Conservation (phyloP, 148 eudicot species). For the Rhododendron henanense region DNA sequence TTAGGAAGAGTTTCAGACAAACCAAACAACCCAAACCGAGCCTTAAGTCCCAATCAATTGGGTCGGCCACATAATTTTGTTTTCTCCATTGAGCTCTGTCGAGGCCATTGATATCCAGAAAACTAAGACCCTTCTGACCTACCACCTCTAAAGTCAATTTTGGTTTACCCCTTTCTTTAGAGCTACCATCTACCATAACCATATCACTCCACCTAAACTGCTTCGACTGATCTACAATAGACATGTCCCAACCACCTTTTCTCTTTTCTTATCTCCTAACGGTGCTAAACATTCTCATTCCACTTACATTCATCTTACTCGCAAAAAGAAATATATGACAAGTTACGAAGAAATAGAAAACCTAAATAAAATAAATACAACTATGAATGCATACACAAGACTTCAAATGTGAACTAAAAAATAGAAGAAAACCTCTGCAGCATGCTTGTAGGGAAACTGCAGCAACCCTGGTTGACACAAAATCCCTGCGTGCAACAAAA, state of each 20-base stretch:
- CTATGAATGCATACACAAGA: not conserved
- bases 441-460: conserved; percentile 75
- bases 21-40: not conserved
- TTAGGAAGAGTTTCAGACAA: not conserved
- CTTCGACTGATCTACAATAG: no score
- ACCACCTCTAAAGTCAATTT: not conserved
- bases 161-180: not conserved
- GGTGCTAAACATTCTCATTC: not conserved
- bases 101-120: not conserved
- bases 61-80: not conserved
- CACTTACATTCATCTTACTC: not conserved
- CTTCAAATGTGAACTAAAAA: not conserved
- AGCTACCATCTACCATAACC: not conserved
- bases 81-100: not conserved
- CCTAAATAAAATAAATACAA: not conserved
- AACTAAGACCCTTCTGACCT: not conserved
- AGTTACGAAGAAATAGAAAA: not conserved
- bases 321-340: not conserved
- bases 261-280: not conserved
- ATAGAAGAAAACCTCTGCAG: conserved; percentile 62
- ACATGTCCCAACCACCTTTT: not conserved
- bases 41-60: not conserved
- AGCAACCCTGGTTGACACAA: conserved; percentile 50
- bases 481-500: conserved; percentile 64
- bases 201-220: not conserved